Base-by-base conservation (phyloP, 129 eudicot genomes). In the Ambrosia artemisiifolia region DNA sequence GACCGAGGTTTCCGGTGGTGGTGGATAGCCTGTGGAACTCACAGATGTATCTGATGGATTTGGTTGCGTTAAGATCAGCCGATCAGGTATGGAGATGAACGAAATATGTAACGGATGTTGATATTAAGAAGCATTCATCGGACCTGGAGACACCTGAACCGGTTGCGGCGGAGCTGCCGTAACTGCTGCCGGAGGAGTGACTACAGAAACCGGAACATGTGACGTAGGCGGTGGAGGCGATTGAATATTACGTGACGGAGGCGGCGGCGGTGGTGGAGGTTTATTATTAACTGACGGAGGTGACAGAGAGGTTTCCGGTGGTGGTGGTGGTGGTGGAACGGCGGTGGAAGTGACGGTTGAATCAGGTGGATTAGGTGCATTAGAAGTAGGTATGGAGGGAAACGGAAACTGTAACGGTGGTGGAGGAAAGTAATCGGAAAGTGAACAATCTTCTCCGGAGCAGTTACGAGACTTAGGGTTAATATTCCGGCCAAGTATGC, bases 71-170 rank as follows among this genome's bases (percentile, higher is more conserved):
- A n/a, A n/a, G n/a, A n/a, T n/a, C n/a, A n/a, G n/a, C n/a, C n/a
- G n/a, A n/a, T n/a, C 28, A 24, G 28, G 28, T 24, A 24, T 1
- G 28, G 28, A 24, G 28, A 24, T 24, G 10, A 6, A 40, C 44
- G 44, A 10, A 40, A 6, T 40, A 10, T 40, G 10, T 40, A 40
- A 40, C 44, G 44, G 44, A 40, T n/a, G n/a, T n/a, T n/a, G n/a
- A 40, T 8, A 51, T 19, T 72, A 71, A 63, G 76, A 79, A 44
- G 92, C 80, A 73, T 46, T 79, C 46, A 68, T 87, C 36, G 96
- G 96, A 86, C 88, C 96, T 47, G 97, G 97, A 59, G 91, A 48
- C 48, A 76, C 87, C 81, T 69, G 64, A 20, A 75, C 87, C 11
- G 91, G 59, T 42, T 85, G 87, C 67, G 91, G 85, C 49, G 88